Percentiles rank a stretch among this genome's conserved stretches.
These are phyloP conservation scores for Auricularia heimuer DNA, from an alignment of 768 basidiomycete species.

Conservation along the genomic window DNA sequence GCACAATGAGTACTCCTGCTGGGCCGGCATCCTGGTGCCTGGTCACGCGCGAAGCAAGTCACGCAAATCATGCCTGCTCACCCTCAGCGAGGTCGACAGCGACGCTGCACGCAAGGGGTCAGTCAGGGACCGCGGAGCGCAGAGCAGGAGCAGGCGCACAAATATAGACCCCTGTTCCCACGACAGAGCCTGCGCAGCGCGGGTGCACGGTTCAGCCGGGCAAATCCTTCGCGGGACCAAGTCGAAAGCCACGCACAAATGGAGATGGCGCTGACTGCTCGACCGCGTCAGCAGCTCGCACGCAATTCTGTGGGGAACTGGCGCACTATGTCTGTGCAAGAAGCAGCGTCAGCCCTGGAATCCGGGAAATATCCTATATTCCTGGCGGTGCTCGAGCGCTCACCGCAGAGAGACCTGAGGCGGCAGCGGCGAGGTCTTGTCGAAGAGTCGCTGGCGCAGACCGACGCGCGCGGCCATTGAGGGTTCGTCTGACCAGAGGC, in stretches of 20 bases:
- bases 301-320: neutral
- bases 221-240: neutral
- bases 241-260: neutral
- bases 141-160: neutral
- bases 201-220: neutral
- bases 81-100: neutral
- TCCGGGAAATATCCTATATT: neutral
- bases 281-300: neutral
- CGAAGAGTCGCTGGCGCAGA: neutral
- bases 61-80: neutral
- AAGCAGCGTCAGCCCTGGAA: neutral
- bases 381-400: neutral
- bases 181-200: neutral
- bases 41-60: neutral
- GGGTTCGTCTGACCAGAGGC: neutral
- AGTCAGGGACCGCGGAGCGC: neutral
- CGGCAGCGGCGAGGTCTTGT: neutral
- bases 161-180: neutral
- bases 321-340: constrained; percentile 1
- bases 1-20: neutral
- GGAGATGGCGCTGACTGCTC: neutral
- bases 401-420: neutral
- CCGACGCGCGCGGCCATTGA: neutral
- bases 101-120: neutral
- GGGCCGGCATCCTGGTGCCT: neutral